Percentiles rank a stretch among this genome's conserved stretches.
Conservation (phyloP, 2,329 filamentous ascomycete genomes). For the Verticillium zaregamsianum region DNA sequence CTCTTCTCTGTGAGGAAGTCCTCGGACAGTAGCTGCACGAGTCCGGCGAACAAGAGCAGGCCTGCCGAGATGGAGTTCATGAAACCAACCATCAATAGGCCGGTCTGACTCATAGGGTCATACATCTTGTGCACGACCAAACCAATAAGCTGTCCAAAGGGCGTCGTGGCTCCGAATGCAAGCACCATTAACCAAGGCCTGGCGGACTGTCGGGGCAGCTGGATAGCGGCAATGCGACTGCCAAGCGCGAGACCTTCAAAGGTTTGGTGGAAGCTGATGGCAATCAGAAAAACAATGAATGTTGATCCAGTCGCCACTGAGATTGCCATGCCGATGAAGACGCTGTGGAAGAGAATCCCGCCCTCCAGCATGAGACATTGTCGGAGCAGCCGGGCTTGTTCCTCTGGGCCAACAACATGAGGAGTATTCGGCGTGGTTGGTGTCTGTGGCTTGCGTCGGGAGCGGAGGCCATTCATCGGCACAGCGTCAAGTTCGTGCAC, state of each 20-base stretch:
- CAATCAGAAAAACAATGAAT: slow-evolving; percentile 75
- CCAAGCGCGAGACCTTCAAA: slow-evolving; percentile 87
- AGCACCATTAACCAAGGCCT: slow-evolving; percentile 83
- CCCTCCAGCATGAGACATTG: slow-evolving; percentile 79
- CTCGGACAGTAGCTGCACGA: slow-evolving; percentile 81
- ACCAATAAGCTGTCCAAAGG: slow-evolving; percentile 67
- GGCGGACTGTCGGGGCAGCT: slow-evolving; percentile 68
- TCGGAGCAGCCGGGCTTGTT: slow-evolving; percentile 63
- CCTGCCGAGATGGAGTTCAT: slow-evolving; percentile 85
- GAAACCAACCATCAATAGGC: slow-evolving; percentile 76
- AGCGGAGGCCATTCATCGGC: slow-evolving; percentile 20
- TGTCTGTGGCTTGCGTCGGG: slow-evolving; percentile 13
- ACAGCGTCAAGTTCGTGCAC: slow-evolving; percentile 55
- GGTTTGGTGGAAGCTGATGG: slow-evolving; percentile 81
- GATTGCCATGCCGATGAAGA: slow-evolving; percentile 85
- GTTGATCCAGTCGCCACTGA: slow-evolving; percentile 76
- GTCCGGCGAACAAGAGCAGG: slow-evolving; percentile 72
- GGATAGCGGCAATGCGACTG: slow-evolving; percentile 76
- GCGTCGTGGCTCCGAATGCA: slow-evolving; percentile 64
- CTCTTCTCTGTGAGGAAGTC: slow-evolving; percentile 78
- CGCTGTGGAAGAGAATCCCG: slow-evolving; percentile 78
- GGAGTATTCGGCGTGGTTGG: slow-evolving; percentile 6
- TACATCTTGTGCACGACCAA: slow-evolving; percentile 74
- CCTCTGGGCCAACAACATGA: slow-evolving; percentile 37
- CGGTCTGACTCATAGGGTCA: slow-evolving; percentile 71